Evolutionary conservation across 441 rosid species (phyloP), one percentile per base, ranked within the genome.

Genomic region (Hura crepitans): DNA sequence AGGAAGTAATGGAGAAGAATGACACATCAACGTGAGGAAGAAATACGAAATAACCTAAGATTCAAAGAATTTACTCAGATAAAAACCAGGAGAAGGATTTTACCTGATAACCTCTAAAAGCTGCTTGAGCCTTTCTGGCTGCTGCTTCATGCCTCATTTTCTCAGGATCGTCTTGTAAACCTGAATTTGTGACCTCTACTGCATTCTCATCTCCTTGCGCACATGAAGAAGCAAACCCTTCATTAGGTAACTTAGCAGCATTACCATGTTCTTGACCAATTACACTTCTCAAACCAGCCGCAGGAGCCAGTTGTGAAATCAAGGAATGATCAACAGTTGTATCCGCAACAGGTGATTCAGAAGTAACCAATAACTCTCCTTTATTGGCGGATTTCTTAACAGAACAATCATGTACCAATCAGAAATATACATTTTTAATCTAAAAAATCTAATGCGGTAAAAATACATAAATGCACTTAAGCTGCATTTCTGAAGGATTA

Each of bases 81-180:
- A 0, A 58, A 12, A 53, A 45, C 13, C 35, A 46, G 27, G 30
- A 70, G 67, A 5, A 66, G 66, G 17, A 73, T 58, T 35, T 72
- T 80, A 94, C 96, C 97, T 82, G 88, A 81, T 74, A 87, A 75
- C 96, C 95, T 81, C 96, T 86, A 73, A 86, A 68, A 63, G 87
- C 90, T 75, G 97, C 88, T 78, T 93, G 97, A 53, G 85, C 86
- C 72, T 66, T 79, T 9, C 70, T 84, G 37, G 89, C 97, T 77
- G 95, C 96, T 71, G 78, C 74, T 69, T 85, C 89, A 25, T 72
- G 84, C 76, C 79, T 81, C 61, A 77, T 72, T 51, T 76, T 76
- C 73, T 79, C 89, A 68, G 84, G 65, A 76, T 74, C 90, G 65
- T 81, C 81, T 50, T 54, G 74, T 28, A 80, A 74, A 71, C 74